Conservation (phyloP, 805 yeast genomes). For the Barnettozyma pratensis region DNA sequence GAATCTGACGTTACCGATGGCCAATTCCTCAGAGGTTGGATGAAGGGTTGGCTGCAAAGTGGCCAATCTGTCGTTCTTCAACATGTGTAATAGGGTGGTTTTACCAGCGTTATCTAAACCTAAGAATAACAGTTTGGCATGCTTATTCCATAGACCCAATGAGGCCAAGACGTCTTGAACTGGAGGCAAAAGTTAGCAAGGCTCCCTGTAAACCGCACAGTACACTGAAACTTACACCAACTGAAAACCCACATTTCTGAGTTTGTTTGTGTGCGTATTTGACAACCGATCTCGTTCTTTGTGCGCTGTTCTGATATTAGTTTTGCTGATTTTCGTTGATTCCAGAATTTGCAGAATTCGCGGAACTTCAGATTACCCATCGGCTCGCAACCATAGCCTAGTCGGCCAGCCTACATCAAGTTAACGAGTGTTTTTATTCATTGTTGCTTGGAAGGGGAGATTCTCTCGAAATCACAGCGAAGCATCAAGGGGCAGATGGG, state of each 20-base stretch:
- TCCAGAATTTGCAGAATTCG: too few species aligned
- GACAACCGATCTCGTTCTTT: too few species aligned
- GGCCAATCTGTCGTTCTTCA: conserved; percentile 94
- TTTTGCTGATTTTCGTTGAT: too few species aligned
- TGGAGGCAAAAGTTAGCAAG: background rate
- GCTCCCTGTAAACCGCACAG: too few species aligned
- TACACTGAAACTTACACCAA: conserved; percentile 35
- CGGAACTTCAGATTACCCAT: too few species aligned
- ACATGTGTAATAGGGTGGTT: conserved; percentile 81
- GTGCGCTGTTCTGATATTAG: background rate
- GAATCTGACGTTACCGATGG: conserved; percentile 93
- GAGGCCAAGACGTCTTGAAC: conserved; percentile 62
- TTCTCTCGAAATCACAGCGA: conserved; percentile 2
- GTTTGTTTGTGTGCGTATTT: background rate
- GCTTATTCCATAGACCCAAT: conserved; percentile 85
- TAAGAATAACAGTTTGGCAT: conserved; percentile 90
- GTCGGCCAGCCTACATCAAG: background rate
- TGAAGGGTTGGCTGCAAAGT: conserved; percentile 97
- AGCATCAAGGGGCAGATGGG: conserved; percentile 47
- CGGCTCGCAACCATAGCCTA: background rate
- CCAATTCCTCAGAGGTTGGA: conserved; percentile 97
- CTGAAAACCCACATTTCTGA: conserved; percentile 38
- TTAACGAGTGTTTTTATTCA: background rate
- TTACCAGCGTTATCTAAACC: conserved; percentile 99
- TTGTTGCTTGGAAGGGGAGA: background rate